Evolutionary conservation across 2,329 filamentous ascomycete genomes (phyloP).

Genomic region (Sporothrix brunneoviolacea): DNA sequence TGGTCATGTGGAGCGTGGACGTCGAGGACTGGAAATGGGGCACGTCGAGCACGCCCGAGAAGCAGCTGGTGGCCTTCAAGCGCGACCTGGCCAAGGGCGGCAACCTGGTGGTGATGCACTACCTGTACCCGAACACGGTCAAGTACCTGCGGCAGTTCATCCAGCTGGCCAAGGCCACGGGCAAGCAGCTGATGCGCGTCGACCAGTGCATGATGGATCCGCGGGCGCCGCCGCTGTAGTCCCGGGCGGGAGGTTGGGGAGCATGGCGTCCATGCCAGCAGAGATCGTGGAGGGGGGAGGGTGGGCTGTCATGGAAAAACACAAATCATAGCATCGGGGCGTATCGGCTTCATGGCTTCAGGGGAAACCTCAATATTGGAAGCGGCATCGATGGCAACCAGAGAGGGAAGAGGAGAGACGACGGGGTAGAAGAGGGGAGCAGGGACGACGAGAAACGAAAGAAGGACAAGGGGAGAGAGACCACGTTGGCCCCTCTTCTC

Average conservation of each 20-base stretch:
- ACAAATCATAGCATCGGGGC: too few species aligned
- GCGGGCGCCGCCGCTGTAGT: conserved; percentile 25
- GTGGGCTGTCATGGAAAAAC: too few species aligned
- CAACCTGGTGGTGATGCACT: conserved; percentile 62
- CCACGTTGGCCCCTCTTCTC: too few species aligned
- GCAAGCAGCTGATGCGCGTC: conserved; percentile 43
- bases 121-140: conserved; percentile 58
- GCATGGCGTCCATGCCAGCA: too few species aligned
- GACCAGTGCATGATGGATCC: conserved; percentile 32
- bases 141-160: conserved; percentile 59
- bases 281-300: too few species aligned
- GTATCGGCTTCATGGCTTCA: too few species aligned
- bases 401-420: not conserved
- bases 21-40: conserved; percentile 68
- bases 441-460: not conserved
- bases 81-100: conserved; percentile 57
- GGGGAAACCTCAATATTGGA: not conserved
- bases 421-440: not conserved
- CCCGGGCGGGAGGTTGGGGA: too few species aligned
- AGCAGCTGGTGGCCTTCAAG: conserved; percentile 60
- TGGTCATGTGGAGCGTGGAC: conserved; percentile 64
- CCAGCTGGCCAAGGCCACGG: conserved; percentile 53
- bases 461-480: too few species aligned
- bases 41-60: conserved; percentile 53
- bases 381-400: not conserved